Evolutionary conservation across 2,329 filamentous ascomycete genomes (phyloP), one percentile per base, ranked within the genome.

Genomic region (Mycosphaerella sp.): DNA sequence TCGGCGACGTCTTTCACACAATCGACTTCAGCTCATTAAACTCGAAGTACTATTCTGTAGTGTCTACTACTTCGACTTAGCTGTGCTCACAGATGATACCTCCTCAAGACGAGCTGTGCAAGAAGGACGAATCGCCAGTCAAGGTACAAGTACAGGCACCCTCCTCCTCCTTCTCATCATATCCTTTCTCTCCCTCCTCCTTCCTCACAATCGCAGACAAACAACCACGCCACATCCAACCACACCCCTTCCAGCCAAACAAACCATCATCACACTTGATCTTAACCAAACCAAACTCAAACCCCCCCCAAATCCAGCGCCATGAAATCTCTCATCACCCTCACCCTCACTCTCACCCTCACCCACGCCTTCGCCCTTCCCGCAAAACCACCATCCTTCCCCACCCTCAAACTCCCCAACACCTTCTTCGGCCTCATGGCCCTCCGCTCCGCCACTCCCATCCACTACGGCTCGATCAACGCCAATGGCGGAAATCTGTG

Each of bases 381-480:
- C n/a, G n/a, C n/a, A n/a, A n/a, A n/a, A n/a, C n/a, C n/a, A n/a
- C 30, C 30, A 6, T 45, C 34, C 18, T 32, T 17, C 9, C 28
- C 12, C 47, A 18, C 9, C n/a, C 16, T 40, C 4, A 52, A 44
- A 50, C 18, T 59, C 51, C 49, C 55, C 56, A 44, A 50, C 28
- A 28, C 14, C 12, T 61, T 59, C 59, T 64, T 63, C 54, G 48
- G 55, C 54, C 56, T 64, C 27, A 54, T 59, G 27, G 56, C 62
- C 44, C 54, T 53, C 35, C 61, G 56, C 55, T 62, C 58, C 25
- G 59, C 54, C 45, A 57, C 59, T 2, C 60, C 60, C 30, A 59
- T 67, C 57, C 60, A 65, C 53, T 56, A 62, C 48, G 53, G 45
- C 17, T 18, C 52, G 35, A 53, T 68, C 41, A 53, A 59, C 37